These are phyloP conservation scores for Pythium sukuiense DNA, from an alignment of 352 stramenopile species.

Conservation along the genomic window DNA sequence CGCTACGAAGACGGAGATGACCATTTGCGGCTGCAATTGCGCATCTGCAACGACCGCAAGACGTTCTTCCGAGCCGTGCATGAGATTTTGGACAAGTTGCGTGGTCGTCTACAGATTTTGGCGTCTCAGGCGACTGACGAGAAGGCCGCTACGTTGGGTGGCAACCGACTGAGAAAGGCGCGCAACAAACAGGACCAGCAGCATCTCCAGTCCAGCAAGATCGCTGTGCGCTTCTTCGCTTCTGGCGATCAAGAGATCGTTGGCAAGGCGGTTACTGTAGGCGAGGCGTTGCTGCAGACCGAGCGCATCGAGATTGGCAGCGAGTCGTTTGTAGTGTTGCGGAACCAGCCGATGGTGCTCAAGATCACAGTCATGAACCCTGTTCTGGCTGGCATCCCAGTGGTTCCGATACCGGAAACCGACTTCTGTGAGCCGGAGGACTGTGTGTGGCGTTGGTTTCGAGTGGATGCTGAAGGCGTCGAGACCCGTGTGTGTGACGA, in stretches of 20 bases:
- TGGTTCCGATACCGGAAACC: slow-evolving; percentile 48
- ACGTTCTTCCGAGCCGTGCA: slow-evolving; percentile 41
- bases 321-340: slow-evolving; percentile 46
- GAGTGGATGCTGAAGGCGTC: slow-evolving; percentile 23
- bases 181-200: slow-evolving; percentile 22
- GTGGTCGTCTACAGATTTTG: slow-evolving; percentile 59
- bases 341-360: slow-evolving; percentile 64
- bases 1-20: slow-evolving; percentile 40
- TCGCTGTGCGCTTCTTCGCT: slow-evolving; percentile 52
- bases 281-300: slow-evolving; percentile 49
- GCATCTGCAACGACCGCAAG: slow-evolving; percentile 48
- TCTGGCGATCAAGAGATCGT: slow-evolving; percentile 34
- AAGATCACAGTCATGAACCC: slow-evolving; percentile 47
- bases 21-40: slow-evolving; percentile 53
- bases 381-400: slow-evolving; percentile 43
- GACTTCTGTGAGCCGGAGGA: slow-evolving; percentile 66
- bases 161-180: slow-evolving; percentile 18
- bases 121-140: slow-evolving; percentile 25
- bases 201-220: slow-evolving; percentile 18
- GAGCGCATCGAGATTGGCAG: slow-evolving; percentile 43
- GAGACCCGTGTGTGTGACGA: slow-evolving; percentile 21
- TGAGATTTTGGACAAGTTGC: slow-evolving; percentile 59
- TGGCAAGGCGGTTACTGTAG: slow-evolving; percentile 33
- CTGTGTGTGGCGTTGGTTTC: slow-evolving; percentile 67
- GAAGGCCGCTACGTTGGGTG: neutral